These are phyloP conservation scores for Talaromyces piceae DNA, from an alignment of 2,329 filamentous ascomycete genomes.

Conservation along the genomic window DNA sequence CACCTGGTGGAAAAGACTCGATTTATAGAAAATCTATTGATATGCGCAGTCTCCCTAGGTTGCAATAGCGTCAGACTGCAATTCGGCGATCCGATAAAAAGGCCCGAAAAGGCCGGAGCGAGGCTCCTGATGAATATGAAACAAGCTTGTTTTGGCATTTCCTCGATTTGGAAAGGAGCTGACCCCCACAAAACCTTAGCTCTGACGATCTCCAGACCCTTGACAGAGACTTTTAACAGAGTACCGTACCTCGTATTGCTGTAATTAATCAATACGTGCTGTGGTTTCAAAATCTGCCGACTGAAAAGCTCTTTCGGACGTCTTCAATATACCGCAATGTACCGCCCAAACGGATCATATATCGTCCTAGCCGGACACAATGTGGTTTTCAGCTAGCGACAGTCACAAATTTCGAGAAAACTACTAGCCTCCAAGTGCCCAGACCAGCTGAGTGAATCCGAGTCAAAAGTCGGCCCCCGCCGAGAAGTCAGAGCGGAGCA, in stretches of 20 bases:
- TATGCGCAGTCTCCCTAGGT: neutral
- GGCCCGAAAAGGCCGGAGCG: neutral
- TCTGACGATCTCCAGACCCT: neutral
- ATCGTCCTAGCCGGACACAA: no score
- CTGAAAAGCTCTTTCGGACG: no score
- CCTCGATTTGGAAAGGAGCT: neutral
- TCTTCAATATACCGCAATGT: no score
- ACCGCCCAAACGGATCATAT: no score
- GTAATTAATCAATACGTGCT: no score
- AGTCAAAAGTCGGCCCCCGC: neutral
- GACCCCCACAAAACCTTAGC: neutral
- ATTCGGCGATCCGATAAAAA: neutral
- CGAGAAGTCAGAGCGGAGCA: neutral
- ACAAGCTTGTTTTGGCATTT: neutral
- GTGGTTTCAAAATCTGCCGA: no score
- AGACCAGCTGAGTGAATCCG: neutral
- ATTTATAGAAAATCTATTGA: neutral
- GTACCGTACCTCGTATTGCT: neutral
- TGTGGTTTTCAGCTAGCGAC: no score
- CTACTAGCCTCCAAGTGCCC: no score
- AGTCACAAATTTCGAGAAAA: no score
- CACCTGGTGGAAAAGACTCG: neutral
- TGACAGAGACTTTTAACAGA: neutral
- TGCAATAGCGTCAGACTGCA: neutral
- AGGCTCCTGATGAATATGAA: neutral